Conservation (phyloP, 1,284 basidiomycete genomes). For the Coniferiporia weirii region DNA sequence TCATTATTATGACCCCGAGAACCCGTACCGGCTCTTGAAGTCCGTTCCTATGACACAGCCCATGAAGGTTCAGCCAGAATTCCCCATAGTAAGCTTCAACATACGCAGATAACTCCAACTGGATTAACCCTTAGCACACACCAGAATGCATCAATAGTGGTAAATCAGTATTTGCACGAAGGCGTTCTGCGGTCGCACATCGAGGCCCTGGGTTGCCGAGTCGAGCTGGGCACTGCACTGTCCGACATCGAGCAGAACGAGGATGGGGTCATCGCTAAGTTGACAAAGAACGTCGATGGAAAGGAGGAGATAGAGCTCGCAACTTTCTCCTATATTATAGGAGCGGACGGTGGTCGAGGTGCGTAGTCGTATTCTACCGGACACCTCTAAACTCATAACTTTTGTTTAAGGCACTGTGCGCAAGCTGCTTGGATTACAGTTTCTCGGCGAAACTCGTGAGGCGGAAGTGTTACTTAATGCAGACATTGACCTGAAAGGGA, state of each 20-base stretch:
- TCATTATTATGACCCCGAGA: slow-evolving; percentile 1
- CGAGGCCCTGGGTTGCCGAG: slow-evolving; percentile 5
- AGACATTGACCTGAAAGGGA: slow-evolving; percentile 5
- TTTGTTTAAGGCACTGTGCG: slow-evolving; percentile 23
- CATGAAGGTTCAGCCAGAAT: slow-evolving; percentile 3
- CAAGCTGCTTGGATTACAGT: slow-evolving; percentile 38
- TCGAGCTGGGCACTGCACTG: slow-evolving; percentile 14
- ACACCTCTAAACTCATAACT: too few relatives aligned
- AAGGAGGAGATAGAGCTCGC: slow-evolving; percentile 1
- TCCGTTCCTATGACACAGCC: background rate
- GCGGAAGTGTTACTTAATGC: slow-evolving; percentile 22
- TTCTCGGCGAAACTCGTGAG: slow-evolving; percentile 39
- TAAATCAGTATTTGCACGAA: slow-evolving; percentile 15
- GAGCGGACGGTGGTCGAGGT: slow-evolving; percentile 36
- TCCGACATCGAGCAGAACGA: slow-evolving; percentile 3
- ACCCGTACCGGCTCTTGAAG: background rate
- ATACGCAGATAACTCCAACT: background rate
- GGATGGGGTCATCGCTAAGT: slow-evolving; percentile 9
- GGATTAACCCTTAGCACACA: background rate
- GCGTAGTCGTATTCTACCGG: background rate
- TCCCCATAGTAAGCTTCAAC: slow-evolving; percentile 11
- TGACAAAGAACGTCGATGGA: background rate
- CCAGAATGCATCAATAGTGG: background rate
- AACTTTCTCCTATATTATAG: slow-evolving; percentile 26
- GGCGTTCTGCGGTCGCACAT: slow-evolving; percentile 14